These are phyloP conservation scores for Bathelium albidoporum DNA, from an alignment of 495 filamentous ascomycete species.

Conservation along the genomic window DNA sequence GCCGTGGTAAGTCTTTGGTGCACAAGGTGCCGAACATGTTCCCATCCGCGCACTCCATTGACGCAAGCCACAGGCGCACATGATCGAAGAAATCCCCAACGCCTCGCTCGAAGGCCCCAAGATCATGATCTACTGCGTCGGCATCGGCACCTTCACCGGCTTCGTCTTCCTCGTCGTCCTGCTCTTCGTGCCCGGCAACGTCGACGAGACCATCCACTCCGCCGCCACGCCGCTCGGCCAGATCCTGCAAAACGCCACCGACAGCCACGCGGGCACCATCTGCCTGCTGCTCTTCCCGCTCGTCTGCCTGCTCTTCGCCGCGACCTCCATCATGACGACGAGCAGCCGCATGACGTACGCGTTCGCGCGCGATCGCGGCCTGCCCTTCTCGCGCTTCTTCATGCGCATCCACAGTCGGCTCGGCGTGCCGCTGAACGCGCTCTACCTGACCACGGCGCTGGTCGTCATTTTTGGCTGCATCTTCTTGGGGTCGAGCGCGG, in stretches of 20 bases:
- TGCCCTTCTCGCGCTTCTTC: slow-evolving; percentile 57
- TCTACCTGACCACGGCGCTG: slow-evolving; percentile 52
- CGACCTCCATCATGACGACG: slow-evolving; percentile 64
- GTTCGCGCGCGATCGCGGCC: slow-evolving; percentile 61
- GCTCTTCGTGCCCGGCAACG: slow-evolving; percentile 52
- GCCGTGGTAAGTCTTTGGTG: slow-evolving; percentile 21
- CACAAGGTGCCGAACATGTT: background rate
- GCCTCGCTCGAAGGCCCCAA: slow-evolving; percentile 54
- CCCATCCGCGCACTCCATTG: background rate
- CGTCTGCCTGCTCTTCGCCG: slow-evolving; percentile 60
- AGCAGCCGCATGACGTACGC: slow-evolving; percentile 68
- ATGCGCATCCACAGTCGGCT: slow-evolving; percentile 52
- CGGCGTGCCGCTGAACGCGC: slow-evolving; percentile 57
- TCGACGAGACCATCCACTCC: slow-evolving; percentile 50
- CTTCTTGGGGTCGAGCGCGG: slow-evolving; percentile 62
- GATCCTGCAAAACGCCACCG: slow-evolving; percentile 61
- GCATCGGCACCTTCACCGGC: slow-evolving; percentile 58
- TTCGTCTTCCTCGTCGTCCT: slow-evolving; percentile 57
- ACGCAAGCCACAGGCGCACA: slow-evolving; percentile 23
- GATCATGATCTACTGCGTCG: slow-evolving; percentile 63
- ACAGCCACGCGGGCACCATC: slow-evolving; percentile 52
- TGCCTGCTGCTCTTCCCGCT: slow-evolving; percentile 67
- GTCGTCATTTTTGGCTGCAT: slow-evolving; percentile 63
- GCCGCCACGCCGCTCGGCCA: slow-evolving; percentile 55
- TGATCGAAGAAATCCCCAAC: slow-evolving; percentile 61